Conservation (phyloP, 306 rosid species). For the Ormosia emarginata region DNA sequence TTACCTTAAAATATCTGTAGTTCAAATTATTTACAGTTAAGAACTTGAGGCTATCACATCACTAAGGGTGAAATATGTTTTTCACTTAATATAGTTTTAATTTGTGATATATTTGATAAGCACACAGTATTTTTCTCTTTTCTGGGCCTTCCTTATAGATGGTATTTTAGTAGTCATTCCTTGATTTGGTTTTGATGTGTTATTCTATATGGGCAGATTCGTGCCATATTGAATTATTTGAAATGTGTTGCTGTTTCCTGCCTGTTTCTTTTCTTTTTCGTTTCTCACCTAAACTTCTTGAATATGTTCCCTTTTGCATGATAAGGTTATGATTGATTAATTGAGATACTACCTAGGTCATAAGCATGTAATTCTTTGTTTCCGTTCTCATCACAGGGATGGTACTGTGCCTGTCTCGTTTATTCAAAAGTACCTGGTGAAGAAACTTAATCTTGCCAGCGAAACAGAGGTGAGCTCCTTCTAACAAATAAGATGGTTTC, state of each 20-base stretch:
- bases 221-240: background rate
- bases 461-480: constrained; percentile 75
- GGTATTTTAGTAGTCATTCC: background rate
- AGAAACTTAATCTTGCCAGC: constrained; percentile 79
- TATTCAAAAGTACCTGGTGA: constrained; percentile 19
- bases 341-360: background rate
- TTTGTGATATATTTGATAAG: background rate
- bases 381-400: constrained; percentile 54
- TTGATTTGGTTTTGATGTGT: background rate
- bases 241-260: background rate
- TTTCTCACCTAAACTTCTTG: background rate
- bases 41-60: background rate
- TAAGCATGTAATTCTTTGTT: constrained; percentile 18
- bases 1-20: background rate
- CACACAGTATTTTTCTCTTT: background rate
- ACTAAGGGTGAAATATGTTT: background rate
- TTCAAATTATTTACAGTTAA: background rate
- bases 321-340: background rate
- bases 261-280: background rate
- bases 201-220: background rate
- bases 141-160: background rate
- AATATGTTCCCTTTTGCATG: background rate
- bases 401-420: constrained; percentile 80
- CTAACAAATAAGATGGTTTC: background rate
- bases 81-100: background rate